phyloP scores from a whole-genome alignment of 176 grass and related monocot genomes.

The Musa schizocarpa region DNA sequence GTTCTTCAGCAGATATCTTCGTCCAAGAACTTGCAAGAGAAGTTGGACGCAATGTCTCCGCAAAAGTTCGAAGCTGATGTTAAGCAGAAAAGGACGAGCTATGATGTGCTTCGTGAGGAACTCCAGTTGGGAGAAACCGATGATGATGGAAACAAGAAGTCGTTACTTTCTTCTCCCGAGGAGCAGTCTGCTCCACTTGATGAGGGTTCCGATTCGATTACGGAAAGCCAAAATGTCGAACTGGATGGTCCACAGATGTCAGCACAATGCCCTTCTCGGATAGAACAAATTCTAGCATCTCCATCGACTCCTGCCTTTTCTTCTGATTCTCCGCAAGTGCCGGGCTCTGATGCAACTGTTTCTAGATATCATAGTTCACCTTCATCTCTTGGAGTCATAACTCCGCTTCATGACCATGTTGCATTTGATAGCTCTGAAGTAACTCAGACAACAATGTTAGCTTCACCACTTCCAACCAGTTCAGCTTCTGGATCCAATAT shows the following conservation, averaged over 20 bases:
- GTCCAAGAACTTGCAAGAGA: conserved; percentile 52
- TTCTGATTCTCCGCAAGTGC: conserved; percentile 28
- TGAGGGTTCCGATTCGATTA: conserved; percentile 4
- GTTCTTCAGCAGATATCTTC: conserved; percentile 62
- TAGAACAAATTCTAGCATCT: conserved; percentile 36
- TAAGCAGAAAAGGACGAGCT: conserved; percentile 16
- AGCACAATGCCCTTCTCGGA: conserved; percentile 12
- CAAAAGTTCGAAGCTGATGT: conserved; percentile 20
- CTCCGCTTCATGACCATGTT: conserved; percentile 60
- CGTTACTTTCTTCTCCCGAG: neutral
- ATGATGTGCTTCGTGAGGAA: conserved; percentile 22
- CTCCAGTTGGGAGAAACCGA: conserved; percentile 5
- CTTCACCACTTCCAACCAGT: conserved; percentile 18
- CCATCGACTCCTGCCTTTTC: conserved; percentile 41
- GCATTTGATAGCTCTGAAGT: conserved; percentile 23
- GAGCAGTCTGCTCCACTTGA: conserved; percentile 7
- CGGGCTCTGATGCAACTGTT: conserved; percentile 37
- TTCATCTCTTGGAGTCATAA: conserved; percentile 64
- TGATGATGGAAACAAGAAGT: conserved; percentile 5
- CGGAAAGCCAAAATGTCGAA: conserved; percentile 25
- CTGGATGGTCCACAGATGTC: conserved; percentile 21
- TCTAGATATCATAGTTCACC: conserved; percentile 50
- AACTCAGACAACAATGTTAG: conserved; percentile 24
- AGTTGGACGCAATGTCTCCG: conserved; percentile 38
- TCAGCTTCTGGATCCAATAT: conserved; percentile 14